phyloP scores from a whole-genome alignment of 2,329 filamentous ascomycete species.

The Hypoxylon sp. region DNA sequence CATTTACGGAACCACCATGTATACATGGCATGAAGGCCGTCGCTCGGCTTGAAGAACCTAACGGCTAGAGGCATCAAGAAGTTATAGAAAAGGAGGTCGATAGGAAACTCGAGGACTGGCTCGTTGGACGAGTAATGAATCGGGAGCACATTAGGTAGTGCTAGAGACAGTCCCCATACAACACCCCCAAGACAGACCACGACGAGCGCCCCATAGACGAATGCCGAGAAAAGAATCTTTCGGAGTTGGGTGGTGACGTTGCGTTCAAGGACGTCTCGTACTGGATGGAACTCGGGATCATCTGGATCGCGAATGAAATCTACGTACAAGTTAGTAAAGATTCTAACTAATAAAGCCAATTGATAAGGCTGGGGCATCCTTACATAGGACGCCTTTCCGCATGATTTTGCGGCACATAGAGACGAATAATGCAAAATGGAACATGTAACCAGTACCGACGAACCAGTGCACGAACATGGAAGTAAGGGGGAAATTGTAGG shows the following conservation, averaged over 20 bases:
- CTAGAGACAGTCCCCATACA: conserved; percentile 85
- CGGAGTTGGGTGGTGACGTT: conserved; percentile 92
- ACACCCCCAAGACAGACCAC: conserved; percentile 94
- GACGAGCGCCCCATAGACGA: conserved; percentile 94
- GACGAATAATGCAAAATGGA: conserved; percentile 98
- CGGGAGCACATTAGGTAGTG: conserved; percentile 79
- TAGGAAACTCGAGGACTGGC: conserved; percentile 91
- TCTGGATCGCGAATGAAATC: conserved; percentile 98
- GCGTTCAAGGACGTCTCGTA: conserved; percentile 94
- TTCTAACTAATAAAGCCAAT: conserved; percentile 4
- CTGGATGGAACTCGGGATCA: conserved; percentile 97
- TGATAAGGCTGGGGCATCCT: conserved; percentile 55
- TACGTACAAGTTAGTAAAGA: conserved; percentile 55
- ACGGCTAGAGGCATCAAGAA: conserved; percentile 92
- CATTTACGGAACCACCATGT: conserved; percentile 96
- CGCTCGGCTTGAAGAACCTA: conserved; percentile 85
- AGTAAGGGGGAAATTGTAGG: conserved; percentile 82
- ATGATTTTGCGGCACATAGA: conserved; percentile 99
- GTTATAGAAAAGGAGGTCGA: conserved; percentile 96
- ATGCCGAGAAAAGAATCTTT: conserved; percentile 95
- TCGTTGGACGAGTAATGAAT: conserved; percentile 95
- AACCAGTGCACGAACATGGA: conserved; percentile 99
- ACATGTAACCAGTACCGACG: conserved; percentile 99
- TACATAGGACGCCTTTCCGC: conserved; percentile 91
- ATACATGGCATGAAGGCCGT: conserved; percentile 86